Conservation (phyloP, 495 filamentous ascomycete genomes). For the Immersiella caudata region DNA sequence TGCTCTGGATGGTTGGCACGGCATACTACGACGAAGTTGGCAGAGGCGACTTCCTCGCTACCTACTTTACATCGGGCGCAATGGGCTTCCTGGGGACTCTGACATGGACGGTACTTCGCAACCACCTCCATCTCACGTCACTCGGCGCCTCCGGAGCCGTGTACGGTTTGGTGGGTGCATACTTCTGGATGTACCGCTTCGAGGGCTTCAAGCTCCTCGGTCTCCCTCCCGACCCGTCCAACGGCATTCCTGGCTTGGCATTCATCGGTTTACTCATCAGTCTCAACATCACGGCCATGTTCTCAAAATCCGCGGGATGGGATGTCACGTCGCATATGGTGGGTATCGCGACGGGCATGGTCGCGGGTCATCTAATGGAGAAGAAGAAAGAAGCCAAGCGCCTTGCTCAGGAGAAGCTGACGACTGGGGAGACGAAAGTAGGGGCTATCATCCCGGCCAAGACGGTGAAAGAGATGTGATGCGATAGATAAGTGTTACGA, state of each 20-base stretch:
- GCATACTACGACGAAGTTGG: constrained; percentile 83
- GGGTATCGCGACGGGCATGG: constrained; percentile 60
- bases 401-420: constrained; percentile 3
- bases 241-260: constrained; percentile 53
- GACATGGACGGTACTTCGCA: constrained; percentile 55
- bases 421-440: not conserved
- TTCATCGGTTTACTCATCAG: constrained; percentile 52
- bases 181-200: constrained; percentile 65
- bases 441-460: not conserved
- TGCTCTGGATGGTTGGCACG: constrained; percentile 55
- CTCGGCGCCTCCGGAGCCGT: constrained; percentile 78
- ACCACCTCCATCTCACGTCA: constrained; percentile 37
- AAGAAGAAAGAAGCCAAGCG: constrained; percentile 27
- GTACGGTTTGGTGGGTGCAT: constrained; percentile 67
- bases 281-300: constrained; percentile 50
- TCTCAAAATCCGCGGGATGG: constrained; percentile 42
- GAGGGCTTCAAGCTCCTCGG: constrained; percentile 55
- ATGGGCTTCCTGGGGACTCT: constrained; percentile 68
- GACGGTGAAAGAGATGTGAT: not conserved
- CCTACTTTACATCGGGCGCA: constrained; percentile 71
- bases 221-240: constrained; percentile 53
- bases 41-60: constrained; percentile 77
- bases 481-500: not conserved
- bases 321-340: constrained; percentile 77
- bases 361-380: constrained; percentile 40